Conservation (phyloP, 768 basidiomycete species). For the Lactarius evosmus region DNA sequence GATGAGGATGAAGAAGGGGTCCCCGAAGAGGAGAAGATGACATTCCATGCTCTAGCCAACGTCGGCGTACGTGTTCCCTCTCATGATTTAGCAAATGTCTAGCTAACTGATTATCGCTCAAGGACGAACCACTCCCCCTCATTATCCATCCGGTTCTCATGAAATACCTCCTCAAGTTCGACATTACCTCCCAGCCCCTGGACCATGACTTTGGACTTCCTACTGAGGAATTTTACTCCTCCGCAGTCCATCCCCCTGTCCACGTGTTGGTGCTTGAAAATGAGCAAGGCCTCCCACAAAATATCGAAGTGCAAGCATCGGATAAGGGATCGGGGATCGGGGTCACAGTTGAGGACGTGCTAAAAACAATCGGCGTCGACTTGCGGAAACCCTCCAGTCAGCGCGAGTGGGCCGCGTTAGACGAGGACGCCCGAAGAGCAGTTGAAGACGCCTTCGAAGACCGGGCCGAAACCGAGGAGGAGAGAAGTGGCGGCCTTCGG, state of each 20-base stretch:
- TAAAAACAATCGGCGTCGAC: conserved; percentile 4
- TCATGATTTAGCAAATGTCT: neutral
- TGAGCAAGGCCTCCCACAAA: conserved; percentile 21
- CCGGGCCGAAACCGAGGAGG: conserved; percentile 15
- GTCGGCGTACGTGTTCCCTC: conserved; percentile 1
- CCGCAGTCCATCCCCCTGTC: conserved; percentile 20
- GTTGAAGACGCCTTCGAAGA: conserved; percentile 18
- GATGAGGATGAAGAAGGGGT: conserved; percentile 20
- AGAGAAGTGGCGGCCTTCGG: conserved; percentile 11
- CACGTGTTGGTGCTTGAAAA: conserved; percentile 13
- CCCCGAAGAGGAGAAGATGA: conserved; percentile 11
- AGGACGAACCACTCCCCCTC: conserved; percentile 22
- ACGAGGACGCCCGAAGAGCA: conserved; percentile 14
- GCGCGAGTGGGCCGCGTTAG: conserved; percentile 17
- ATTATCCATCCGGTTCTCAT: conserved; percentile 16
- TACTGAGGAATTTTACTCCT: conserved; percentile 4
- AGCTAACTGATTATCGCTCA: neutral
- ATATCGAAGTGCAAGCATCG: conserved; percentile 16
- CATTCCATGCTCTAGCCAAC: conserved; percentile 14
- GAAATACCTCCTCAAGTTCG: conserved; percentile 23
- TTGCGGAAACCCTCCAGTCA: conserved; percentile 20
- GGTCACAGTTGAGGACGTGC: conserved; percentile 22
- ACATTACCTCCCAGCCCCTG: conserved; percentile 6
- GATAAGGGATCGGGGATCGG: conserved; percentile 8
- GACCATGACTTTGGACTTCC: conserved; percentile 20